Evolutionary conservation across 1,284 basidiomycete genomes (phyloP), one percentile per base, ranked within the genome.

Genomic region (Sanghuangporus weigelae): DNA sequence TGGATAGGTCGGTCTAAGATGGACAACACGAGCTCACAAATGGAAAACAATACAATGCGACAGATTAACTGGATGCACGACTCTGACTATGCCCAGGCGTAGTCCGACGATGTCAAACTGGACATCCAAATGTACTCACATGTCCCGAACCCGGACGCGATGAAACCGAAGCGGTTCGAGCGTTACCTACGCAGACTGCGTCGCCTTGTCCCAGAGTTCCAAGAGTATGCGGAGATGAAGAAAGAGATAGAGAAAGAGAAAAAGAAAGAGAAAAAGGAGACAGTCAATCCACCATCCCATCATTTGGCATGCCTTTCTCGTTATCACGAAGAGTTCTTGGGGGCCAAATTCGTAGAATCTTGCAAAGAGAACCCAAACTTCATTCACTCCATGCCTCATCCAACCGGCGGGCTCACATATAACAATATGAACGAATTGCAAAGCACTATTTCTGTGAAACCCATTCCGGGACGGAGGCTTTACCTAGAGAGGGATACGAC

Each of bases 311-410:
- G n/a, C 39, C 54, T 38, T 35, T 46, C 50, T 31, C 26, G 26
- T 31, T 5, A 31, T 31, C 26, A 31, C 26, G 26, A 31, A 31
- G 36, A 60, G 57, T 77, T 76, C 74, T 68, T 77, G 58, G 63
- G 66, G 21, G 62, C 67, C 16, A 64, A 67, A 57, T 71, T 72
- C 19, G 68, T 68, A 62, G 50, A 69, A 35, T 59, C 67, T 40
- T 72, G 71, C 62, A 68, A 70, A 50, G 63, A 70, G 19, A 67
- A 69, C 11, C 78, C 76, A 21, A 77, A 67, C 60, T 76, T 73
- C 48, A 84, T 93, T 67, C 82, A 84, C 63, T 85, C 82, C 54
- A 77, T 83, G 23, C 88, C 89, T 0, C 90, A 93, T 68, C 78
- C 76, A 21, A 78, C 74, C 46, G 89, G 79, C 44, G 90, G 83